A percentile compares a stretch with the other conserved stretches of the same genome.
Conservation (phyloP, 148 eudicot genomes). For the Amaranthus cruentus region DNA sequence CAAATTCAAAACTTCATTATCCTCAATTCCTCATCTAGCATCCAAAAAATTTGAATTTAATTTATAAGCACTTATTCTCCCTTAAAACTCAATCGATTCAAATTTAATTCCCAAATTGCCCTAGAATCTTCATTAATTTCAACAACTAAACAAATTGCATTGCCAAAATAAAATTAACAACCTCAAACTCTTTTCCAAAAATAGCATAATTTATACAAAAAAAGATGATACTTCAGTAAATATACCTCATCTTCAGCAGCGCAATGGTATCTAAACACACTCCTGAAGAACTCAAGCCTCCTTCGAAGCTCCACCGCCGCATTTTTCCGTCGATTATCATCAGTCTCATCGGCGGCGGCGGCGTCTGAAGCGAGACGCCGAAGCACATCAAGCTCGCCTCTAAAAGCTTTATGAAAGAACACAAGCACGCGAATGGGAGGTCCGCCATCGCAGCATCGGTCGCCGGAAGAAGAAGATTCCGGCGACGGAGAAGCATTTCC, state of each 20-base stretch:
- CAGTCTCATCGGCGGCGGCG: constrained; percentile 27
- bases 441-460: constrained; percentile 15
- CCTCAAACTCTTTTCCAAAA: not conserved
- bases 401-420: constrained; percentile 56
- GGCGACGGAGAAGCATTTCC: not conserved
- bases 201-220: not conserved
- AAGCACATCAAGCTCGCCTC: constrained; percentile 50
- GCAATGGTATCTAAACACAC: constrained; percentile 61
- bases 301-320: constrained; percentile 38
- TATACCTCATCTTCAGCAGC: constrained; percentile 83
- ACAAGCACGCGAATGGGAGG: constrained; percentile 55
- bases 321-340: constrained; percentile 16
- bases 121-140: too few species aligned
- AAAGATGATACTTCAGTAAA: not conserved
- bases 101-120: not conserved
- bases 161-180: not conserved
- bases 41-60: not conserved
- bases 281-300: constrained; percentile 67
- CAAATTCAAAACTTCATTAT: too few species aligned
- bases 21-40: not conserved
- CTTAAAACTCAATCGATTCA: not conserved
- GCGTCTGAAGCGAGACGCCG: constrained; percentile 27
- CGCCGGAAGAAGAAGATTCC: constrained; percentile 15
- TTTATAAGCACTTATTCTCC: not conserved
- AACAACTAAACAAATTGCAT: too few species aligned